These are phyloP conservation scores for Plenodomus lindquistii DNA, from an alignment of 2,329 filamentous ascomycete species.

Conservation along the genomic window DNA sequence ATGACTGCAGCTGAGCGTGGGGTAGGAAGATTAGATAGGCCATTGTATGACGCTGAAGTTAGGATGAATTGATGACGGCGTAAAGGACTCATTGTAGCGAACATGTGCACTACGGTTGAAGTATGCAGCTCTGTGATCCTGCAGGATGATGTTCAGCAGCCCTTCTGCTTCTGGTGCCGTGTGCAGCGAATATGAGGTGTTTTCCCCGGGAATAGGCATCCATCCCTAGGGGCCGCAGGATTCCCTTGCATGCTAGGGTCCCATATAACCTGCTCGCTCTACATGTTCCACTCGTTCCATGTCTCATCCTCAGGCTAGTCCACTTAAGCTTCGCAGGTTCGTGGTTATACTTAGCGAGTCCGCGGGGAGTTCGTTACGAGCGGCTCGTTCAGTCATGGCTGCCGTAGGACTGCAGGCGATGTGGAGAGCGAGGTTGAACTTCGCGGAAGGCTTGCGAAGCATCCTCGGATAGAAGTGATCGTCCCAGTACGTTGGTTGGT, in stretches of 20 bases:
- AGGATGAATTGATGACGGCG: not conserved
- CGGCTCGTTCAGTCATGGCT: not conserved
- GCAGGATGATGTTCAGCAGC: not conserved
- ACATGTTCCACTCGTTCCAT: not conserved
- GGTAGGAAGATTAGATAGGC: constrained; percentile 3
- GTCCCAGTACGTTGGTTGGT: not conserved
- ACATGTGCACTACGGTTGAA: not conserved
- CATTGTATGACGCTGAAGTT: not conserved
- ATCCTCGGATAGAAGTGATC: not conserved
- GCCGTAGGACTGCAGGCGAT: not conserved
- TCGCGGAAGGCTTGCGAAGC: not conserved
- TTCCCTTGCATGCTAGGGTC: not conserved
- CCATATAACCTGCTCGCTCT: too few relatives aligned
- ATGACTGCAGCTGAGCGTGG: not conserved
- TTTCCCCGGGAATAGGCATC: not conserved
- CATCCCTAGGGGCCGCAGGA: not conserved
- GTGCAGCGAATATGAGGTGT: not conserved
- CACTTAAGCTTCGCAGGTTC: not conserved
- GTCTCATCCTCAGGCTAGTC: not conserved
- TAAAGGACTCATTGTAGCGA: not conserved
- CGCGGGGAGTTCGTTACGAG: not conserved
- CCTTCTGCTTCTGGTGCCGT: not conserved
- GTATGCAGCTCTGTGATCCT: not conserved
- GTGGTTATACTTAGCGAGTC: not conserved
- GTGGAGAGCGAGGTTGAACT: not conserved